Evolutionary conservation across 2,329 filamentous ascomycete species (phyloP).

Genomic region (Curvularia lunata): DNA sequence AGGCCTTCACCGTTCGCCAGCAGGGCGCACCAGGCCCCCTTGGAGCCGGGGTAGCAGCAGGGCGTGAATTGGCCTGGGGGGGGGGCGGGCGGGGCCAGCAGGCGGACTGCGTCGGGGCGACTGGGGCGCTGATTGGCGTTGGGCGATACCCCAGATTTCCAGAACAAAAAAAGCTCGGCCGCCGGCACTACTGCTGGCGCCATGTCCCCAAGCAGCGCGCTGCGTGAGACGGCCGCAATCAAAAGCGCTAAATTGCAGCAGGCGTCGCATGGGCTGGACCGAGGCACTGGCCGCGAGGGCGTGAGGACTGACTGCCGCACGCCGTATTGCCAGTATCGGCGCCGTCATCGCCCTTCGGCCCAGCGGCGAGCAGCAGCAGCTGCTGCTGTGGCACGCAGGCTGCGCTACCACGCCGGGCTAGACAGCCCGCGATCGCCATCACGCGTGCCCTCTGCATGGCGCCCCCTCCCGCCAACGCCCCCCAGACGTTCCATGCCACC

Average conservation of each 20-base stretch:
- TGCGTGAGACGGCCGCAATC: slow-evolving; percentile 34
- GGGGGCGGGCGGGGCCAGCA: background rate
- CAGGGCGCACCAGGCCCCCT: background rate
- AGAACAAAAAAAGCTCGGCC: slow-evolving; percentile 21
- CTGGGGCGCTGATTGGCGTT: slow-evolving; percentile 32
- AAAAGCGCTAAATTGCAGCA: slow-evolving; percentile 30
- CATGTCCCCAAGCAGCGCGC: slow-evolving; percentile 18
- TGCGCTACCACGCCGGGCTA: slow-evolving; percentile 22
- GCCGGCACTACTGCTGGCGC: slow-evolving; percentile 30
- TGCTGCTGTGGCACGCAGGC: background rate
- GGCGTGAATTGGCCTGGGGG: no score
- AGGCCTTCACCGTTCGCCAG: background rate
- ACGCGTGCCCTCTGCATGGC: slow-evolving; percentile 28
- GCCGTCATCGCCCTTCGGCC: background rate
- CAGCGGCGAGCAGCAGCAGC: no score
- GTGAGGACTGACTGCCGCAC: no score
- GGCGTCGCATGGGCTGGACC: slow-evolving; percentile 13
- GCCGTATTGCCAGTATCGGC: background rate
- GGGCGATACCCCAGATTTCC: slow-evolving; percentile 45
- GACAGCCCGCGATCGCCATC: slow-evolving; percentile 41
- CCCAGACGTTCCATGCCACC: slow-evolving; percentile 21
- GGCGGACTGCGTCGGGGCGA: slow-evolving; percentile 6
- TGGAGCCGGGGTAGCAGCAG: background rate
- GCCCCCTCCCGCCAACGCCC: background rate
- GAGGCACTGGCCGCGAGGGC: slow-evolving; percentile 17